These are phyloP conservation scores for Cornus controversa DNA, from an alignment of 148 eudicot genomes.

Conservation along the genomic window DNA sequence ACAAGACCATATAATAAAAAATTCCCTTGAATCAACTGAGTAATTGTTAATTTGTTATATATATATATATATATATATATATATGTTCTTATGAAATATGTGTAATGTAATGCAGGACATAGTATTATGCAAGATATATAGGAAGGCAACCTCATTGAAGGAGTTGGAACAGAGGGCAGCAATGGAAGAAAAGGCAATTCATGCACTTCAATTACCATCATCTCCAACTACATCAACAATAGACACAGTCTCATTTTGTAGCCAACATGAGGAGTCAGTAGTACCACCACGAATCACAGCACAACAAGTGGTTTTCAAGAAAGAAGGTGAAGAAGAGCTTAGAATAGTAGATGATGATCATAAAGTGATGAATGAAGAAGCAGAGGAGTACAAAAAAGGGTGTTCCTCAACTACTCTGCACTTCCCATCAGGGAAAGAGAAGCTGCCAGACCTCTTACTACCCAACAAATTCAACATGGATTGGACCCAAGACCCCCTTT, in stretches of 20 bases:
- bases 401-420: slow-evolving; percentile 12
- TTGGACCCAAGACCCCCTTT: slow-evolving; percentile 59
- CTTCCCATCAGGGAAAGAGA: slow-evolving; percentile 41
- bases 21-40: no score
- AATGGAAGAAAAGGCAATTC: slow-evolving; percentile 45
- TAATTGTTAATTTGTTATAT: no score
- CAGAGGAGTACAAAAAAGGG: slow-evolving; percentile 3
- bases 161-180: slow-evolving; percentile 82
- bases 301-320: slow-evolving; percentile 28
- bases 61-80: no score
- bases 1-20: no score
- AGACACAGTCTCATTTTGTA: slow-evolving; percentile 22
- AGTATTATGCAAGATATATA: slow-evolving; percentile 87
- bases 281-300: slow-evolving; percentile 11
- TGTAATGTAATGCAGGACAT: slow-evolving; percentile 56
- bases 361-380: neutral
- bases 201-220: slow-evolving; percentile 18
- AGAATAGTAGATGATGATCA: neutral
- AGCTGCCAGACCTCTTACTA: slow-evolving; percentile 56
- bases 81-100: neutral
- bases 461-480: slow-evolving; percentile 49
- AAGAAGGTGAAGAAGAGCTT: slow-evolving; percentile 22
- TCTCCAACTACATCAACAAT: slow-evolving; percentile 41
- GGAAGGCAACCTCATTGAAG: slow-evolving; percentile 86
- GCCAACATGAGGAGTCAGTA: slow-evolving; percentile 27